Evolutionary conservation across 2,329 filamentous ascomycete genomes (phyloP), one percentile per base, ranked within the genome.

Genomic region (Colletotrichum paranaense): DNA sequence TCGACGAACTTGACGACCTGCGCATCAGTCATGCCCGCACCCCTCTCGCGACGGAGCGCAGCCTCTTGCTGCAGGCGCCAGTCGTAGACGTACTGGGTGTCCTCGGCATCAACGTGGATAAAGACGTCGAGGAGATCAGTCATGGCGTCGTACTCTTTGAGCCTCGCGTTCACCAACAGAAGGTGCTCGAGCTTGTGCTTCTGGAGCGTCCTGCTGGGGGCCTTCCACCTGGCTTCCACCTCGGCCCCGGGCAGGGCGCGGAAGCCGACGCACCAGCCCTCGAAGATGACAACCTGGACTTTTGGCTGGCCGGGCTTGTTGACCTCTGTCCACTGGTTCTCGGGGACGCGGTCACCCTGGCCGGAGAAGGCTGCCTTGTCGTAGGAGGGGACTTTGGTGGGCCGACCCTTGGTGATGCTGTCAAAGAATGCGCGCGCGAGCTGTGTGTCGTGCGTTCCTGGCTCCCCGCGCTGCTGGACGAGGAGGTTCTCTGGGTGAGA

Each of bases 251-350:
- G 77, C 14, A 95, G 82, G 0, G 92, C 82, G 6, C 92, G 90
- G 83, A 98, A 98, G 3, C 95, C 95, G 14, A 97, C 91, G 81
- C 93, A 97, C 95, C 95, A 98, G 22, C 95, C 95, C 82, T 98
- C 95, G 75, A 98, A 92, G 64, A 98, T 90, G 26, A 98, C 88
- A 7, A 96, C 90, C 28, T 89, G 82, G 28, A 89, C 82, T n/a
- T 82, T 85, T 2, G 79, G 81, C 66, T 89, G 85, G 9, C 87
- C 87, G 0, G 82, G 83, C 58, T 80, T 83, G 76, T 91, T 90
- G 72, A 92, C 87, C 16, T 79, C 79, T 30, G 87, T 83, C 94
- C 95, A 97, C 59, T 87, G 79, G 12, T 82, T 83, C 69, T 88
- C 83, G 0, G 92, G 89, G 1, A 89, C 85, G 62, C 95, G 92